Evolutionary conservation across 2,329 filamentous ascomycete species (phyloP).

Genomic region (Cercospora canescens): DNA sequence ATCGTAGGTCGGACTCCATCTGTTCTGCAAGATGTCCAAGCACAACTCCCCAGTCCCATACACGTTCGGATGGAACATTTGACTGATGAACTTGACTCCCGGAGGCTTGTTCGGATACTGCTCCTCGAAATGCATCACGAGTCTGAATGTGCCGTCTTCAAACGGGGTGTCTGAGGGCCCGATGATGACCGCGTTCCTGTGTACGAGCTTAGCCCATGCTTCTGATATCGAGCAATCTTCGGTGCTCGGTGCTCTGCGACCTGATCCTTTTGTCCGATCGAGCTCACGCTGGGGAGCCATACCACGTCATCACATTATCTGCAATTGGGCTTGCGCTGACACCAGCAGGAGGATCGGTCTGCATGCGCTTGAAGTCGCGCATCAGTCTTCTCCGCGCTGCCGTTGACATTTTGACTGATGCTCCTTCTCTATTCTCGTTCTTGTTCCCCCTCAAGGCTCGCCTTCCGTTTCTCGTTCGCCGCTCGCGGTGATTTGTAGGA

Average conservation of each 20-base stretch:
- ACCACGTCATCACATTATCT: slow-evolving; percentile 98
- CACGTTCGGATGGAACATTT: slow-evolving; percentile 99
- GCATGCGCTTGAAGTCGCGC: slow-evolving; percentile 99
- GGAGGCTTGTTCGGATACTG: slow-evolving; percentile 98
- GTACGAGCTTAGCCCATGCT: slow-evolving; percentile 14
- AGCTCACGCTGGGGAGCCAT: slow-evolving; percentile 33
- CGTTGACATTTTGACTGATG: slow-evolving; percentile 71
- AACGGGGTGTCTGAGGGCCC: slow-evolving; percentile 96
- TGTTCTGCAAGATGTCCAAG: slow-evolving; percentile 93
- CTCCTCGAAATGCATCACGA: slow-evolving; percentile 99
- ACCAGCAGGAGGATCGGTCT: slow-evolving; percentile 94
- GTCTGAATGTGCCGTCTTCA: slow-evolving; percentile 94
- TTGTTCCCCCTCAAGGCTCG: neutral
- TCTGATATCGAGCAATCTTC: neutral
- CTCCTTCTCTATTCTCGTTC: neutral
- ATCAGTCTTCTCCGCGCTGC: slow-evolving; percentile 93
- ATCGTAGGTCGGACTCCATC: slow-evolving; percentile 98
- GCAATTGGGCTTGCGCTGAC: slow-evolving; percentile 95
- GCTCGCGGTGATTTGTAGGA: neutral
- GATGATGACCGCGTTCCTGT: slow-evolving; percentile 97
- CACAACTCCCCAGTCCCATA: slow-evolving; percentile 97
- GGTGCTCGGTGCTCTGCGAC: neutral
- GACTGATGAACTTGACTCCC: slow-evolving; percentile 95
- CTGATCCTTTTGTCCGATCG: neutral
- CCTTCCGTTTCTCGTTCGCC: neutral